Evolutionary conservation across 768 basidiomycete genomes (phyloP), one percentile per base, ranked within the genome.

Genomic region (Amanita exitialis): DNA sequence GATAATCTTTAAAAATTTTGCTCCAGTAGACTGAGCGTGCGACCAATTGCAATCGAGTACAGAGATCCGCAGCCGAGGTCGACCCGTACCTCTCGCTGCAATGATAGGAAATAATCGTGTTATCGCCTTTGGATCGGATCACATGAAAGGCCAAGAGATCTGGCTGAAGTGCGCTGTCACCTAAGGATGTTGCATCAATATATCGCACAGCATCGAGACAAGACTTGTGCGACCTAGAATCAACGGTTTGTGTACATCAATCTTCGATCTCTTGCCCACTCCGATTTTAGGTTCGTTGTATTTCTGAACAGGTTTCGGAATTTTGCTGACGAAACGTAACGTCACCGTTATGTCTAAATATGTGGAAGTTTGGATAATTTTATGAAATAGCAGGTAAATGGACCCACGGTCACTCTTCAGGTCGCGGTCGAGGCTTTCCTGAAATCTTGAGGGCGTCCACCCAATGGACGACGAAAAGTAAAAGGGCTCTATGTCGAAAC

Each of bases 361-460:
- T 5, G 42, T n/a, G 4, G 12, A 20, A 35, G 5, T 39, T 20
- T 37, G 36, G 18, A 36, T 52, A 47, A 23, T 47, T 46, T 13
- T 8, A 9, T 37, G 20, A 12, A 28, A 28, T 21, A 16, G 18
- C 20, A 15, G 16, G 27, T 15, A 43, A 15, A 27, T 12, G 10
- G 16, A 49, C 79, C 58, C 54, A 82, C 79, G 80, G 62, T 83
- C 81, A 57, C 78, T 72, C 45, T 64, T 51, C 30, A 3, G n/a
- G 0, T 35, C 35, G 4, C 64, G 62, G 13, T 59, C 58, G 1
- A 56, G 27, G 0, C 72, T 73, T 55, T 82, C 80, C 53, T 79
- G 75, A 48, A 76, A 85, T 49, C 80, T 74, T 1, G 79, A 78
- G 1, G 82, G 82, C 53, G 82, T 85, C 80, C 80, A 82, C 52